Percentiles rank a stretch among this genome's conserved stretches.
phyloP scores from a whole-genome alignment of 352 stramenopile species.

The Chrysophaeum taylorii region DNA sequence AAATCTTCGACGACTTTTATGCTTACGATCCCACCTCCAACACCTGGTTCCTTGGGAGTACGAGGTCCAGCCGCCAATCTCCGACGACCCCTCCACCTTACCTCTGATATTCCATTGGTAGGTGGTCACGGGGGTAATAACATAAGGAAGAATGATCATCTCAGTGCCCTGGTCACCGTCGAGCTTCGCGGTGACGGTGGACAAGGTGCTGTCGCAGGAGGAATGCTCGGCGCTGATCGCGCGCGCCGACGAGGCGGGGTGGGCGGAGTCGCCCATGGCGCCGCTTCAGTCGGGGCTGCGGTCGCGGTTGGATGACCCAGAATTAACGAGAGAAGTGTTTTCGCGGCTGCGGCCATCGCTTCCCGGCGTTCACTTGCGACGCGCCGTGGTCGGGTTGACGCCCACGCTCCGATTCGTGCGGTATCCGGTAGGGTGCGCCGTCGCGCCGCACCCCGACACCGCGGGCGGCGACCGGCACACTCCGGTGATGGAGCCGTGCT shows the following conservation, averaged over 20 bases:
- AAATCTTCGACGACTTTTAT: no score
- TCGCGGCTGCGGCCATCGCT: not conserved
- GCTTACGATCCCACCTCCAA: no score
- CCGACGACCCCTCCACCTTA: no score
- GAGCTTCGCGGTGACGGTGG: slow-evolving; percentile 7
- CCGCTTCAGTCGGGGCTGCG: not conserved
- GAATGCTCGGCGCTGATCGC: not conserved
- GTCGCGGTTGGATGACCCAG: not conserved
- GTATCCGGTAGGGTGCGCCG: not conserved
- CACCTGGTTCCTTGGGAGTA: no score
- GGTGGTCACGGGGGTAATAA: no score
- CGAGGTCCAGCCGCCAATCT: no score
- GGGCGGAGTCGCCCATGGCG: slow-evolving; percentile 5
- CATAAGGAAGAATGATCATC: no score
- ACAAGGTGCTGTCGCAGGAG: not conserved
- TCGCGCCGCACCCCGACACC: slow-evolving; percentile 8
- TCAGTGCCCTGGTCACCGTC: no score
- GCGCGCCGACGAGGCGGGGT: not conserved
- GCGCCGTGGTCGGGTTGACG: not conserved
- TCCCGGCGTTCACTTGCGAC: not conserved
- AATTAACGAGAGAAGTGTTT: not conserved
- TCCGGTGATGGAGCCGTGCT: not conserved
- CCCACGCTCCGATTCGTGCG: slow-evolving; percentile 6
- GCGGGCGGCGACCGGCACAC: slow-evolving; percentile 5
- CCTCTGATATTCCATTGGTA: no score